Percentiles rank a stretch among this genome's conserved stretches.
Evolutionary conservation across 169 alveolate species (phyloP).

Genomic region (Plasmodium adleri): DNA sequence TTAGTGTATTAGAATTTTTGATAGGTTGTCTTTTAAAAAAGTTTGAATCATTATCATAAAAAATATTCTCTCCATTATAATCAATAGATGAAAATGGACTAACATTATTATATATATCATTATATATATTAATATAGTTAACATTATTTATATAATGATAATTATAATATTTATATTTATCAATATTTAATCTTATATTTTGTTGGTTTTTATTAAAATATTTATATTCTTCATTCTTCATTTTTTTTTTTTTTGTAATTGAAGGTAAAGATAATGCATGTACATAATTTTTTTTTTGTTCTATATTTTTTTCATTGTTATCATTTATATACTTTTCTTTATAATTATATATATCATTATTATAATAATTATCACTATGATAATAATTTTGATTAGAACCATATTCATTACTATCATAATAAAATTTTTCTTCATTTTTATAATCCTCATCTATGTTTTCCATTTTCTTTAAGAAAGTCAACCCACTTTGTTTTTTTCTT

Average conservation of each 20-base stretch:
- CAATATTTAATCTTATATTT: constrained; percentile 41
- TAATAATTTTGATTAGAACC: too few relatives aligned
- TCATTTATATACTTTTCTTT: background rate
- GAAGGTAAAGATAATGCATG: constrained; percentile 62
- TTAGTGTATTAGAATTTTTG: background rate
- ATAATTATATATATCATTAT: too few relatives aligned
- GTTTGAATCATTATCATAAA: background rate
- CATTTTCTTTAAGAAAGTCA: constrained; percentile 7
- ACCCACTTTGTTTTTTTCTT: constrained; percentile 14
- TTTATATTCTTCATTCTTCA: constrained; percentile 44
- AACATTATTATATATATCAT: constrained; percentile 53
- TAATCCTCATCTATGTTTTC: background rate
- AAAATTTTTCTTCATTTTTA: too few relatives aligned
- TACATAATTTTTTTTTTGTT: constrained; percentile 7
- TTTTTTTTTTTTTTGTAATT: constrained; percentile 20
- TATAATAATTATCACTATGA: too few relatives aligned
- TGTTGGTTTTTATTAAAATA: constrained; percentile 54
- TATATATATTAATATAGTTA: constrained; percentile 55
- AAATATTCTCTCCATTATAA: background rate
- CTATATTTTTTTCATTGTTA: constrained; percentile 24
- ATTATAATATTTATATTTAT: constrained; percentile 57
- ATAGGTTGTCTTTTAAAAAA: constrained; percentile 14
- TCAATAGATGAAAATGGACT: background rate
- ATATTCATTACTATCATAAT: too few relatives aligned
- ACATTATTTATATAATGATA: constrained; percentile 62